Base-by-base conservation (phyloP, 208 protist species). In the Acanthamoeba healyi region DNA sequence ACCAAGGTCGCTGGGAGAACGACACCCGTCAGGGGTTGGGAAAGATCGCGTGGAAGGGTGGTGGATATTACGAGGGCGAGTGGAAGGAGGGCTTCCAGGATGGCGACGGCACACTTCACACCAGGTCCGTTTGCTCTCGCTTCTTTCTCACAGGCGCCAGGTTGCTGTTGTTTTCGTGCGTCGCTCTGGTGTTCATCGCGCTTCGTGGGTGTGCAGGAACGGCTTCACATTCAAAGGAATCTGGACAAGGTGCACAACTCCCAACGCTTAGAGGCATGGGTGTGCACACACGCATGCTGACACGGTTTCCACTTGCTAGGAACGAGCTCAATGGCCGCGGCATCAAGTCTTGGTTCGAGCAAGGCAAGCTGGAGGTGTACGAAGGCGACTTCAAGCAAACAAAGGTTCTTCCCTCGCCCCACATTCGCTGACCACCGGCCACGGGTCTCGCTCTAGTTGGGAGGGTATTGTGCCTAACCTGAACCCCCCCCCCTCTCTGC, bases 291-390 rank as follows among this genome's bases (percentile, higher is more conserved):
- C 44, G 44, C 9, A 38, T 46, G n/a, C n/a, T n/a, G n/a, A n/a
- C n/a, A 79, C 6, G 5, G 38, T 5, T 79, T 38, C 70, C 15
- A 17, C 36, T 32, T n/a, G 42, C 26, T 32, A 49, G 32, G 42
- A 84, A 84, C 24, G 74, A 84, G 46, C 74, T 84, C n/a, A 84
- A 58, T 58, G 74, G 46, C 15, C 22, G 58, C 22, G 74, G 74
- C 74, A 84, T 9, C 42, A 84, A 84, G 22, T 36, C 6, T 22
- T 84, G 74, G 74, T 56, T 58, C 12, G 44, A 84, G 44, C 32
- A 84, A 26, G 74, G 74, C 38, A 49, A 84, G n/a, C 74, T 40
- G 12, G 74, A 84, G 22, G 17, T 29, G 17, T 84, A 84, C 46
- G 36, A 10, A 2, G 74, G 74, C 17, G 24, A 3, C 42, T 84